Evolutionary conservation across 2,329 filamentous ascomycete species (phyloP), one percentile per base, ranked within the genome.

Genomic region (Furcasterigmium sp.): DNA sequence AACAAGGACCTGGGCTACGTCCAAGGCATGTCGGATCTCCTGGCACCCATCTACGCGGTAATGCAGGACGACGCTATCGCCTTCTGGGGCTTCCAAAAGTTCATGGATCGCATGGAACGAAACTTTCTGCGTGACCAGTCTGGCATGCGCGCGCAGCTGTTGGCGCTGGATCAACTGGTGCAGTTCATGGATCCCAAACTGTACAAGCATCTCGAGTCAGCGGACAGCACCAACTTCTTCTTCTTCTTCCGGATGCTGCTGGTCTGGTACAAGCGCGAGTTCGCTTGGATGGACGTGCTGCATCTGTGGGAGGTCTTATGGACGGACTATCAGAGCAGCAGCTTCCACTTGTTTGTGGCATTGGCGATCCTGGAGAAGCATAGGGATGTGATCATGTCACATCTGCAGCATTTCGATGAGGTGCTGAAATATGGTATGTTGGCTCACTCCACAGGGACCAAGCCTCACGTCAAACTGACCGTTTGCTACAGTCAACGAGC

Each of bases 191-290:
- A 98, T 53, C 93, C 94, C 0, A 87, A 90, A 59, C 80, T 98
- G 8, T 97, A 96, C 65, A 75, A 87, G 2, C 93, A 98, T 56
- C 78, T 98, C 0, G 82, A 95, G 62, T 83, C 79, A 14, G 87
- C 91, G 17, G 94, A 98, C 56, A 94, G 87, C 57, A 98, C 93
- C 19, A 98, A 98, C 63, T 98, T 98, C 66, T 98, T 98, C 68
- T 98, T 98, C 72, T 97, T 98, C 73, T 98, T 97, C 79, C 87
- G 93, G 47, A 97, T 97, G 93, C 75, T 98, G 26, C 75, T 98
- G 2, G 93, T 98, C 9, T 98, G 93, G 93, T 98, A 93, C 65
- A 98, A 98, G 72, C 85, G 93, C 38, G 93, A 98, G 64, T 98
- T 98, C 56, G 78, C 82, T 52, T 98, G 91, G 88, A 63, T 76